Base-by-base conservation (phyloP, 805 yeast species). In the Lipomyces lipofer region DNA sequence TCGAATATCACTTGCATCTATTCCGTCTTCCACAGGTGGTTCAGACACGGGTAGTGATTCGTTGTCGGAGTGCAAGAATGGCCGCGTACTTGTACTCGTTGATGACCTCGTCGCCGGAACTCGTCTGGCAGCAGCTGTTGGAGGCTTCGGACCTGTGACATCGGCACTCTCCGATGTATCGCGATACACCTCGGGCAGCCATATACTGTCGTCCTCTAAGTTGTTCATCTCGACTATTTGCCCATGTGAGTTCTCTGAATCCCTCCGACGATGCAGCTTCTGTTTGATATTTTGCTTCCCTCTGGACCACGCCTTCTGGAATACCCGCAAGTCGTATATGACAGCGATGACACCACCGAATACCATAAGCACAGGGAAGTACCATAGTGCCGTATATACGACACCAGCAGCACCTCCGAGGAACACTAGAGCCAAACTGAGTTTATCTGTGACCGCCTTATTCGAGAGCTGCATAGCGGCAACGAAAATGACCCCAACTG, bases 281-380 rank as follows among this genome's bases (percentile, higher is more conserved):
- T 38, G 39, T 19, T 33, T 19, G 22, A 36, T 19, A 9, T 46
- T 44, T 27, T 40, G 38, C 46, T 21, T 45, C 24, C 32, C 35
- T 24, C 43, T 33, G 29, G 33, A 47, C 25, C 24, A 35, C 40
- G 25, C 19, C 40, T 25, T 22, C 40, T 36, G 40, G 22, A 36
- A 19, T 13, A 22, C 40, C 19, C 51, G 35, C 19, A 47, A 43
- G 28, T 57, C 61, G 27, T 48, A 54, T 8, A 57, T 32, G 15
- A 51, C 24, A 7, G 61, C 47, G 6, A 44, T 47, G 13, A 43
- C 10, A 21, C 61, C 61, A 2, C 60, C 56, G 4, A 46, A 45
- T 19, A 52, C 50, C 58, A 57, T 57, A 22, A 57, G 47, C 9
- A 54, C 59, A 5, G 61, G 61, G 46, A 45, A 57, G 24, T 54